Percentiles rank a stretch among this genome's conserved stretches.
phyloP scores from a whole-genome alignment of 306 rosid species.

The Medicago lupulina region DNA sequence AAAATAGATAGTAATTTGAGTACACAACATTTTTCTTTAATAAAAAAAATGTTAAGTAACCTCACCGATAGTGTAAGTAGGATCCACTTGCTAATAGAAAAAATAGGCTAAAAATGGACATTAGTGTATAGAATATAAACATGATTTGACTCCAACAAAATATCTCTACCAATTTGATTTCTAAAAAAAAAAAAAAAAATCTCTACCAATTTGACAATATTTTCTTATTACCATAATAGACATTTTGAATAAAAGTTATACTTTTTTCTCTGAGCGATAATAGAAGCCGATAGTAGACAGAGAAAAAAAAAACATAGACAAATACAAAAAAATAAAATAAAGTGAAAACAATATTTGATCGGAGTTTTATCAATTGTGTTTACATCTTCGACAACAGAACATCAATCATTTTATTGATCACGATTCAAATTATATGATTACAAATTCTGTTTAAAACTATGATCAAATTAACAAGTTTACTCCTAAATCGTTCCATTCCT shows the following conservation, averaged over 20 bases:
- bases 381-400: too few species aligned
- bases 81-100: neutral
- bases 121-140: neutral
- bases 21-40: too few species aligned
- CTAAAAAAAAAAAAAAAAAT: too few species aligned
- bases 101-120: neutral
- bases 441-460: too few species aligned
- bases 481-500: too few species aligned
- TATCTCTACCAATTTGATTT: constrained; percentile 18
- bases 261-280: neutral
- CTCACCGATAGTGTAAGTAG: neutral
- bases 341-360: neutral
- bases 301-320: too few species aligned
- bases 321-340: neutral
- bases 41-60: too few species aligned
- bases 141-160: constrained; percentile 7
- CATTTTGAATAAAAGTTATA: neutral
- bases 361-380: neutral
- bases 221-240: neutral
- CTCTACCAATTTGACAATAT: constrained; percentile 12
- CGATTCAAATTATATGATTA: neutral
- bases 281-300: too few species aligned
- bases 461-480: too few species aligned
- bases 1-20: too few species aligned
- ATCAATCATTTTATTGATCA: neutral